These are phyloP conservation scores for Phytophthora kernoviae DNA, from an alignment of 352 stramenopile genomes.

Conservation along the genomic window DNA sequence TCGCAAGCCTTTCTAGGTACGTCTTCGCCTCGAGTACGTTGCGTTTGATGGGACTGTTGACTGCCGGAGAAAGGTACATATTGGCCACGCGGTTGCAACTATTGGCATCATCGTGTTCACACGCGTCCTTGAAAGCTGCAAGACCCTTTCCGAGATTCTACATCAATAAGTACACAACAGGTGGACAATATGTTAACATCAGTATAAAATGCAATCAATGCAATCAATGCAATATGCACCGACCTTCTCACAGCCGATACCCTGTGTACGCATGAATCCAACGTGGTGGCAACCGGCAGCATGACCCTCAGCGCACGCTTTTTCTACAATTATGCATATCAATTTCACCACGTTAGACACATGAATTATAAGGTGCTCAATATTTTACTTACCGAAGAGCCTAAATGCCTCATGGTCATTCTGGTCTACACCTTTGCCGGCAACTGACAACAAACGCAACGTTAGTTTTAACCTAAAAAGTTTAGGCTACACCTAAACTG, in stretches of 20 bases:
- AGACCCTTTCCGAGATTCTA: slow-evolving; percentile 71
- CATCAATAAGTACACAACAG: slow-evolving; percentile 7
- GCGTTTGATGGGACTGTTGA: slow-evolving; percentile 45
- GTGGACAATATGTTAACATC: slow-evolving; percentile 1
- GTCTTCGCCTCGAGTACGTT: slow-evolving; percentile 62
- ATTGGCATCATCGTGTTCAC: slow-evolving; percentile 69
- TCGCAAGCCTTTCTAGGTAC: slow-evolving; percentile 80
- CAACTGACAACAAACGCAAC: slow-evolving; percentile 44
- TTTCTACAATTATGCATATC: too few relatives aligned
- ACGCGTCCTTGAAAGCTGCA: slow-evolving; percentile 77
- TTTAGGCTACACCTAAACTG: too few relatives aligned
- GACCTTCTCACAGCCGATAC: slow-evolving; percentile 76
- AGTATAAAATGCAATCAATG: background rate
- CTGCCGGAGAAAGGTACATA: slow-evolving; percentile 62
- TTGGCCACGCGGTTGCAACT: slow-evolving; percentile 86
- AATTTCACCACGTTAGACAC: too few relatives aligned
- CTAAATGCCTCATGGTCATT: slow-evolving; percentile 72
- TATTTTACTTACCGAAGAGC: slow-evolving; percentile 62
- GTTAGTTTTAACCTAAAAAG: background rate
- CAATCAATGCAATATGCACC: too few relatives aligned
- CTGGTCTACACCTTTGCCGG: slow-evolving; percentile 74
- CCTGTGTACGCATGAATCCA: slow-evolving; percentile 82
- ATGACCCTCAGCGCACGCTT: slow-evolving; percentile 74
- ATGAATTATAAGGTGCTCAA: background rate
- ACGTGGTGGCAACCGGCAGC: slow-evolving; percentile 84